phyloP scores from a whole-genome alignment of 2,329 filamentous ascomycete species.

The Botrytis galanthina region DNA sequence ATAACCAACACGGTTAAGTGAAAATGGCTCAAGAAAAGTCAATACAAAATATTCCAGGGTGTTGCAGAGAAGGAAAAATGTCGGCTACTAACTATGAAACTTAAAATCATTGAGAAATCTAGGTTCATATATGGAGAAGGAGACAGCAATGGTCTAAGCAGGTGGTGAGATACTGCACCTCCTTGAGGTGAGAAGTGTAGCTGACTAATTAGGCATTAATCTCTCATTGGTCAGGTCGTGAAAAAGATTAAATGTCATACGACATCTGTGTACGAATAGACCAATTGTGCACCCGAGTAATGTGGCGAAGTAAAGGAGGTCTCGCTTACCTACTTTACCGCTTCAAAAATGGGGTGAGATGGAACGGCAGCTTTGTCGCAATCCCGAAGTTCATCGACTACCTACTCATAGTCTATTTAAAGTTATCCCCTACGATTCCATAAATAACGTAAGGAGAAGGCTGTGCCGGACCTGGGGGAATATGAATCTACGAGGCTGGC shows the following conservation, averaged over 20 bases:
- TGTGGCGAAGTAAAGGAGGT: not conserved
- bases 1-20: not conserved
- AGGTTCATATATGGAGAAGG: not conserved
- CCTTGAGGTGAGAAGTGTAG: not conserved
- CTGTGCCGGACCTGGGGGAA: not conserved
- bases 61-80: not conserved
- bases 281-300: constrained; percentile 1
- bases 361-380: not conserved
- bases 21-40: not conserved
- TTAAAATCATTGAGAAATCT: not conserved
- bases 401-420: not conserved
- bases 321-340: constrained; percentile 10
- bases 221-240: not conserved
- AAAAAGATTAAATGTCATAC: not conserved
- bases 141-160: not conserved
- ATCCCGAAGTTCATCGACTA: not conserved
- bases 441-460: not conserved
- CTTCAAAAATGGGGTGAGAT: not conserved
- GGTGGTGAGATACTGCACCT: not conserved
- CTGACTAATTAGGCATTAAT: not conserved
- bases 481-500: not conserved
- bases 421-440: not conserved
- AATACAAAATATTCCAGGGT: not conserved
- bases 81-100: not conserved
- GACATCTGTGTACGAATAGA: not conserved